These are phyloP conservation scores for Phlebiopsis gigantea DNA, from an alignment of 768 basidiomycete species.

Conservation along the genomic window DNA sequence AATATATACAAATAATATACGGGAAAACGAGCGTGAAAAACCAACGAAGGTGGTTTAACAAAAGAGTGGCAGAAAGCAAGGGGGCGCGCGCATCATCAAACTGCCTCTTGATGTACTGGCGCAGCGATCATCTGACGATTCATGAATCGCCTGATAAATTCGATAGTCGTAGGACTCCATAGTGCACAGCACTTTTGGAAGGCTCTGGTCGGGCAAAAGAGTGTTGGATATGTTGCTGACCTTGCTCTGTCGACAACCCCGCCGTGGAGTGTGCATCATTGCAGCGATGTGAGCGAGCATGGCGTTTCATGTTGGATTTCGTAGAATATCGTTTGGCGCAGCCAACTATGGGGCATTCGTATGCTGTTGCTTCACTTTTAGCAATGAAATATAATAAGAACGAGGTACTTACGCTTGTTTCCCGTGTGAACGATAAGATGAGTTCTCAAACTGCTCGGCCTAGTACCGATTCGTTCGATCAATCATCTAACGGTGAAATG, in stretches of 20 bases:
- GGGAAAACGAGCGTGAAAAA: neutral
- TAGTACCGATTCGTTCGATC: neutral
- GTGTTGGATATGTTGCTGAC: neutral
- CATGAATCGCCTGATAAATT: neutral
- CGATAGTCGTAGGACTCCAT: neutral
- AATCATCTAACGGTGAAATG: neutral
- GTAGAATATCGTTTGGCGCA: neutral
- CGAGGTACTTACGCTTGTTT: neutral
- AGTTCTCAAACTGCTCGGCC: neutral
- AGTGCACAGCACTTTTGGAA: neutral
- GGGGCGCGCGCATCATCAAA: neutral
- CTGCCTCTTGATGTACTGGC: no score
- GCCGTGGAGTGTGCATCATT: neutral
- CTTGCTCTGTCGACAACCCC: neutral
- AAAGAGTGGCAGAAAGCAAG: neutral
- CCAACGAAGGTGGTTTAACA: neutral
- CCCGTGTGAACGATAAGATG: neutral
- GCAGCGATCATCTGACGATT: no score
- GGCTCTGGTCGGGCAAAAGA: neutral
- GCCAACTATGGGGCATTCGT: neutral
- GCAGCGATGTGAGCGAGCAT: neutral
- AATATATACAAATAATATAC: neutral
- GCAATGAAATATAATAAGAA: neutral
- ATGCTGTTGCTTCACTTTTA: neutral
- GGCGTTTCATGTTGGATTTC: constrained; percentile 1